Conservation (phyloP, 2,329 filamentous ascomycete genomes). For the Aspergillus phoenicis region DNA sequence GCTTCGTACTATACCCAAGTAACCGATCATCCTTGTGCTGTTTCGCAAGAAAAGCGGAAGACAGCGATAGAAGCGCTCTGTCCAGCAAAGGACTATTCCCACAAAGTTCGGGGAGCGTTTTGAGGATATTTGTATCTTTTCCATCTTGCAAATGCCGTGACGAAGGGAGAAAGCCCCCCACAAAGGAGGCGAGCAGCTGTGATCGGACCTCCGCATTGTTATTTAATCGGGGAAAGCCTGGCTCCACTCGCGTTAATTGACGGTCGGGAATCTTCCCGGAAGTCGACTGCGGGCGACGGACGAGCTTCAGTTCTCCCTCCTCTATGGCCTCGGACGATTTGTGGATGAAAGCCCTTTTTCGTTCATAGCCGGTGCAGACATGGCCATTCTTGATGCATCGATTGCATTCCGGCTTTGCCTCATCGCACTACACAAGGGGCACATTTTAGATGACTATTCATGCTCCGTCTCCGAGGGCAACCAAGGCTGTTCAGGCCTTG, state of each 20-base stretch:
- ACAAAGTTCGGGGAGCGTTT: conserved; percentile 19
- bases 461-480: conserved; percentile 2
- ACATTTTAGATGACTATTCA: conserved; percentile 8
- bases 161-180: conserved; percentile 13
- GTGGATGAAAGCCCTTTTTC: conserved; percentile 20
- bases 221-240: conserved; percentile 19
- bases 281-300: conserved; percentile 9
- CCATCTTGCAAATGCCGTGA: conserved; percentile 6
- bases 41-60: conserved; percentile 22
- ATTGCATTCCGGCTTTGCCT: conserved; percentile 24
- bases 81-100: conserved; percentile 19
- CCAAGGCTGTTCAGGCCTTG: background rate
- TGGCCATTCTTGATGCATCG: conserved; percentile 29
- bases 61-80: conserved; percentile 19
- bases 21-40: conserved; percentile 20
- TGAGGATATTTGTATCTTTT: conserved; percentile 11
- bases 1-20: conserved; percentile 21
- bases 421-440: conserved; percentile 25
- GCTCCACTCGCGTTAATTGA: conserved; percentile 3
- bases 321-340: conserved; percentile 10
- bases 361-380: conserved; percentile 24
- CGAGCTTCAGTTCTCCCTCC: conserved; percentile 6
- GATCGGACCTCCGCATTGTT: conserved; percentile 17
- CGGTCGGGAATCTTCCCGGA: background rate
- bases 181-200: conserved; percentile 19